These are phyloP conservation scores for Diaporthe sp. DNA, from an alignment of 2,329 filamentous ascomycete species.

Conservation along the genomic window DNA sequence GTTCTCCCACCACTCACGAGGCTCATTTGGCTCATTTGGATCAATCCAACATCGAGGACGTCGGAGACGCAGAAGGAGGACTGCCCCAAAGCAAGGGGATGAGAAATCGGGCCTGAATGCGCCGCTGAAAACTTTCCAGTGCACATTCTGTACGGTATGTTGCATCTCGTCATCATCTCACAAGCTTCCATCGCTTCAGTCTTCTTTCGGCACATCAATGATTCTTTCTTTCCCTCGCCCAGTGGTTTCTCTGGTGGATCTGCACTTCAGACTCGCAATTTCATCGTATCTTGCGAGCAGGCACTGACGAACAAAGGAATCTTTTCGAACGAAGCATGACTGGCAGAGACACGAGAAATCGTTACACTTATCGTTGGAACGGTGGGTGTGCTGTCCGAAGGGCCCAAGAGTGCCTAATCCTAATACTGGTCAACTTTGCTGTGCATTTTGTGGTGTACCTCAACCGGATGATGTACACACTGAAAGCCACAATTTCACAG, in stretches of 20 bases:
- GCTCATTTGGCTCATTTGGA: slow-evolving; percentile 66
- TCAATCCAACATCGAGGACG: slow-evolving; percentile 59
- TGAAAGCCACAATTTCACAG: slow-evolving; percentile 70
- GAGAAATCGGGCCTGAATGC: slow-evolving; percentile 53
- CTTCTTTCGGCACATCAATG: not conserved
- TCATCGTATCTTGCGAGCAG: not conserved
- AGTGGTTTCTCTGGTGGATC: too few species aligned
- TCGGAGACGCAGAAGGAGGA: slow-evolving; percentile 63
- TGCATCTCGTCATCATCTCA: not conserved
- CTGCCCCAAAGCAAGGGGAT: slow-evolving; percentile 52
- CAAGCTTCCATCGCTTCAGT: too few species aligned
- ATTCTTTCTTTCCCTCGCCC: not conserved
- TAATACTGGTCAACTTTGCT: slow-evolving; percentile 68
- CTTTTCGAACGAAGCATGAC: slow-evolving; percentile 76
- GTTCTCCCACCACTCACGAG: slow-evolving; percentile 69
- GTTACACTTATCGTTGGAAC: slow-evolving; percentile 73
- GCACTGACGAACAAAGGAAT: slow-evolving; percentile 54
- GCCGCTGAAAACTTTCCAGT: slow-evolving; percentile 71
- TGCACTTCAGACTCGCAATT: not conserved
- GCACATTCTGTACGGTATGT: slow-evolving; percentile 72
- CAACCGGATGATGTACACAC: slow-evolving; percentile 68
- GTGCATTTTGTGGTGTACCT: slow-evolving; percentile 70
- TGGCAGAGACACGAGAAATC: slow-evolving; percentile 80
- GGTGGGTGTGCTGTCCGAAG: slow-evolving; percentile 74
- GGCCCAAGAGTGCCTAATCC: slow-evolving; percentile 68